Evolutionary conservation across 768 basidiomycete species (phyloP), one percentile per base, ranked within the genome.

Genomic region (Auricularia sp.): DNA sequence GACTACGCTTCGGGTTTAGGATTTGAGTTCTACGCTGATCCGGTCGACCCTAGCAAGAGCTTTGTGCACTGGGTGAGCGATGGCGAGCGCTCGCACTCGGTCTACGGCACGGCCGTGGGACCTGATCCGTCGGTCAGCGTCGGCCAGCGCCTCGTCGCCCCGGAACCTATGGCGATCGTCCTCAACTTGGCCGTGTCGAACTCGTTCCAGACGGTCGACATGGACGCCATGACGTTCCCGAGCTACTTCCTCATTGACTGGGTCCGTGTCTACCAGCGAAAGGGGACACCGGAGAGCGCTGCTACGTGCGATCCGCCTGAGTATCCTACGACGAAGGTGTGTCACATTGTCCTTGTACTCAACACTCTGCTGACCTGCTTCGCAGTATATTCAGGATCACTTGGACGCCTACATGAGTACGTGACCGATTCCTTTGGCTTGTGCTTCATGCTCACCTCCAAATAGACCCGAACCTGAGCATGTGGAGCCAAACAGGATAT

Each of bases 151-250:
- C 71, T 94, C 18, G 85, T 85, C 65, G 80, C 93, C 3, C 91
- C 95, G 71, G 97, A 99, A 73, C 96, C 97, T 2, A 89, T 98
- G 94, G 91, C 92, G 16, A 84, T 88, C 67, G 70, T 88, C 18
- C 66, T 88, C 44, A 88, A 89, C 69, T 73, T 87, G 73, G 86
- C 82, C 3, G 83, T 88, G 3, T 88, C 86, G 11, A 82, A 85
- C 3, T 79, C 80, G 51, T 94, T 91, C 85, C 89, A 91, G 66
- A 75, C 75, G 3, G 79, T 84, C 66, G 81, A 87, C 64, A 65
- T 80, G 54, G 63, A 77, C 24, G 80, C 86, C 54, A 79, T 91
- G 79, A 73, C 74, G 33, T 90, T 90, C 80, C 90, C 90, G 0
- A 82, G 84, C 1, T 82, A 85, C 69, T 80, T 91, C 78, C 77